phyloP scores from a whole-genome alignment of 2,329 filamentous ascomycete genomes.

The Endocalyx cinctus region DNA sequence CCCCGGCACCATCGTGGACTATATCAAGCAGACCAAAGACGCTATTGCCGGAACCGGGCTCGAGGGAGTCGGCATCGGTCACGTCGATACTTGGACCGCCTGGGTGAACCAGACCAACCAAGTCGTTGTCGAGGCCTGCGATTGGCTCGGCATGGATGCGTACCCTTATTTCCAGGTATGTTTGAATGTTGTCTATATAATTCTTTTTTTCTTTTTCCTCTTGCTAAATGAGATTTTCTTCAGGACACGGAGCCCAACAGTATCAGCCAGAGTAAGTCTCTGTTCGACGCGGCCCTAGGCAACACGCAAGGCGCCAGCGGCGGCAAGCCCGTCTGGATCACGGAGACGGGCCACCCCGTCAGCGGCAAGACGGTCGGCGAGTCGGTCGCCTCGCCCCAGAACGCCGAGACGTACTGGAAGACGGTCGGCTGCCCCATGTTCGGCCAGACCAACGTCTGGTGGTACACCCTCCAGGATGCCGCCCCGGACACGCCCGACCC shows the following conservation, averaged over 20 bases:
- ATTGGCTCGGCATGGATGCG: constrained; percentile 80
- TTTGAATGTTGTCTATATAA: no score
- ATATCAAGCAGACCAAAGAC: constrained; percentile 64
- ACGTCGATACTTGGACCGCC: constrained; percentile 86
- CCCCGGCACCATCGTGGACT: constrained; percentile 59
- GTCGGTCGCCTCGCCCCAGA: constrained; percentile 58
- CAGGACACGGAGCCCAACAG: constrained; percentile 59
- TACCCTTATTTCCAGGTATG: constrained; percentile 90
- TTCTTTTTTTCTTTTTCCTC: no score
- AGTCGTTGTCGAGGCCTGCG: constrained; percentile 62
- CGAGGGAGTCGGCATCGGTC: constrained; percentile 59
- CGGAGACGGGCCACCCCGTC: constrained; percentile 85
- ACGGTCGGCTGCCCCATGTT: constrained; percentile 70
- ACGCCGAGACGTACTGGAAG: constrained; percentile 78
- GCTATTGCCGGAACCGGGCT: constrained; percentile 60
- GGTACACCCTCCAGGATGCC: constrained; percentile 71
- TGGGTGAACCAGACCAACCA: constrained; percentile 71
- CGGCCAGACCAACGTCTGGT: constrained; percentile 63
- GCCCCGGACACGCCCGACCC: constrained; percentile 56
- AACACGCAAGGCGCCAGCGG: constrained; percentile 54
- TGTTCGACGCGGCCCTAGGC: constrained; percentile 65
- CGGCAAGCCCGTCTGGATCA: constrained; percentile 76
- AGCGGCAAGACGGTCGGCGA: constrained; percentile 58
- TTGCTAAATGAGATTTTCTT: no score
- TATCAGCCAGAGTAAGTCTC: constrained; percentile 57